Evolutionary conservation across 805 yeast species (phyloP).

Genomic region (Zygosaccharomyces bailii): DNA sequence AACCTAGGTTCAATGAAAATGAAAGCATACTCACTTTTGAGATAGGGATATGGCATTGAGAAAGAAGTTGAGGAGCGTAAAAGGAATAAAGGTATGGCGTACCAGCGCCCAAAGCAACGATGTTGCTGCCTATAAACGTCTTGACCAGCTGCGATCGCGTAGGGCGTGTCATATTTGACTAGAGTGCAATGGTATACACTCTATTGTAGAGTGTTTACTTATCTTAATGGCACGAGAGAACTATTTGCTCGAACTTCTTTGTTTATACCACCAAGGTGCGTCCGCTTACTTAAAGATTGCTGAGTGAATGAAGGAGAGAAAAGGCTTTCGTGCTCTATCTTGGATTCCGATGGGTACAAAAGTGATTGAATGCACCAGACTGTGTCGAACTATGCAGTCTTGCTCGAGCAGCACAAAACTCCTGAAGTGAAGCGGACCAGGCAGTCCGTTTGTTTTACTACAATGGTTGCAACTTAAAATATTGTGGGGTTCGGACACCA

Average conservation of each 20-base stretch:
- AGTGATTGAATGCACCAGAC: background rate
- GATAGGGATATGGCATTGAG: conserved; percentile 53
- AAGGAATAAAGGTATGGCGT: conserved; percentile 72
- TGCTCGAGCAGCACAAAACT: background rate
- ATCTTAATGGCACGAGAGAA: background rate
- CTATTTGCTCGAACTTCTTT: background rate
- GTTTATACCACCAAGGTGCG: background rate
- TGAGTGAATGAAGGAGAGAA: background rate
- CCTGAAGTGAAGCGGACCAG: no score
- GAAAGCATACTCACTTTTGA: conserved; percentile 63
- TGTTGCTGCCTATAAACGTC: conserved; percentile 33
- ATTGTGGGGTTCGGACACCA: conserved; percentile 7
- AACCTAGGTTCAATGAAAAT: conserved; percentile 58
- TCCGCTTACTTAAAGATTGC: background rate
- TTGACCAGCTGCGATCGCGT: conserved; percentile 19
- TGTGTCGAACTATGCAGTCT: background rate
- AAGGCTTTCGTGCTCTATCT: background rate
- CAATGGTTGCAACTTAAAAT: background rate
- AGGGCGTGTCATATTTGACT: conserved; percentile 10
- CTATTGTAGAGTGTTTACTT: background rate
- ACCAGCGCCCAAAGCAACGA: conserved; percentile 66
- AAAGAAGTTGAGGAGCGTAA: conserved; percentile 69
- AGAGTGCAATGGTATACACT: background rate
- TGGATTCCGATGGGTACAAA: background rate
- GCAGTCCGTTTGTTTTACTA: background rate